phyloP scores from a whole-genome alignment of 1,284 basidiomycete genomes.

The Thecaphora thlaspeos region DNA sequence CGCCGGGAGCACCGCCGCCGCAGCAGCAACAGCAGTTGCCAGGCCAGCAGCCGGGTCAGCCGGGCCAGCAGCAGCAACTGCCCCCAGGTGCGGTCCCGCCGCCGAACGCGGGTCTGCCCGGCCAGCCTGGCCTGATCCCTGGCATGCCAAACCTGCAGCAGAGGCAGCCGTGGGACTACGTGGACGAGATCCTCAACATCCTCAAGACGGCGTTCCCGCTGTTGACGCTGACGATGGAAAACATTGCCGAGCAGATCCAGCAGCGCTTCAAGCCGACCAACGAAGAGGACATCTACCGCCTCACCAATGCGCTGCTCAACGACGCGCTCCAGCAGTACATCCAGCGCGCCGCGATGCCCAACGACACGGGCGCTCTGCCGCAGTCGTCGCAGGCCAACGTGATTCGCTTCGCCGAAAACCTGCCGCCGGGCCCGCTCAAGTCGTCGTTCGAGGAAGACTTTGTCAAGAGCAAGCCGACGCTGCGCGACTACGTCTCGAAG shows the following conservation, averaged over 20 bases:
- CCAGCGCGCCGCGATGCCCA: slow-evolving; percentile 46
- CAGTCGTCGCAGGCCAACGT: slow-evolving; percentile 66
- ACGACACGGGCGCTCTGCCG: slow-evolving; percentile 74
- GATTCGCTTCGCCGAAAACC: slow-evolving; percentile 69
- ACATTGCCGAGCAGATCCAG: slow-evolving; percentile 92
- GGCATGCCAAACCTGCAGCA: slow-evolving; percentile 18
- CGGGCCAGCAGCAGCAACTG: slow-evolving; percentile 23
- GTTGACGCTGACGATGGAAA: slow-evolving; percentile 91
- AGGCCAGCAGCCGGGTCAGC: slow-evolving; percentile 12
- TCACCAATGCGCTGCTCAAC: slow-evolving; percentile 78
- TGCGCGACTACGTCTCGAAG: slow-evolving; percentile 84
- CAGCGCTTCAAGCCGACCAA: slow-evolving; percentile 84
- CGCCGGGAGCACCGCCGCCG: slow-evolving; percentile 6
- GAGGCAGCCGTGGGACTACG: slow-evolving; percentile 79
- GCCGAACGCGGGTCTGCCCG: too few species aligned
- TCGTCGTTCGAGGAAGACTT: slow-evolving; percentile 92
- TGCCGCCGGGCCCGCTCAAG: slow-evolving; percentile 58
- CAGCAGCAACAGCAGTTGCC: slow-evolving; percentile 39
- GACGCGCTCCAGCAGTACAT: slow-evolving; percentile 62
- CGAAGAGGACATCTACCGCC: slow-evolving; percentile 94
- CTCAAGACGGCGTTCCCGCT: slow-evolving; percentile 96
- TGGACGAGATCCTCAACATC: slow-evolving; percentile 91
- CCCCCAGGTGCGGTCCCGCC: not conserved
- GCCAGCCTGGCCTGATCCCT: not conserved
- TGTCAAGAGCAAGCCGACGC: slow-evolving; percentile 73